Conservation (phyloP, 306 rosid genomes). For the Citrullus mucosospermus region DNA sequence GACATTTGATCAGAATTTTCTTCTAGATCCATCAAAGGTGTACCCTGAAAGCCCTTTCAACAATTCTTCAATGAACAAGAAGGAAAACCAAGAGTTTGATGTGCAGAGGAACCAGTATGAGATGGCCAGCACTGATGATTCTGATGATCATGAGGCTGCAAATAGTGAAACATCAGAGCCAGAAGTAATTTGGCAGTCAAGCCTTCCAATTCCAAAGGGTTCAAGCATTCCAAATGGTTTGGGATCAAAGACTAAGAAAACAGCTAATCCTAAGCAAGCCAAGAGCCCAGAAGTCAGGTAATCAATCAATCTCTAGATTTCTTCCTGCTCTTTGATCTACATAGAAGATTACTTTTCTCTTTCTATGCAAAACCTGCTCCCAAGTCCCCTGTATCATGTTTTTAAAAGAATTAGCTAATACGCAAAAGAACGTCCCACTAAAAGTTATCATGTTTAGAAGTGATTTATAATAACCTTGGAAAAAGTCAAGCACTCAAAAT, state of each 20-base stretch:
- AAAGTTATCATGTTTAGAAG: not conserved
- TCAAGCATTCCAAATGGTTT: conserved; percentile 30
- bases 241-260: conserved; percentile 36
- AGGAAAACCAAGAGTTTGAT: conserved; percentile 24
- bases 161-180: conserved; percentile 77
- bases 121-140: conserved; percentile 34
- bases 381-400: not conserved
- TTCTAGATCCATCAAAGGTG: conserved; percentile 31
- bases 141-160: conserved; percentile 61
- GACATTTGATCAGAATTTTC: conserved; percentile 24
- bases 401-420: not conserved
- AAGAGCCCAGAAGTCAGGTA: conserved; percentile 55
- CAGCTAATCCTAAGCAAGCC: conserved; percentile 18
- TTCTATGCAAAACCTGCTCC: not conserved
- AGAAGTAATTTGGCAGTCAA: conserved; percentile 53
- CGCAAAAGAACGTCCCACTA: not conserved
- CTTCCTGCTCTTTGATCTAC: not conserved
- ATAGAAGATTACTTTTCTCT: not conserved
- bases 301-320: not conserved
- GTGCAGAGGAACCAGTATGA: conserved; percentile 23
- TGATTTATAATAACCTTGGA: not conserved
- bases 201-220: conserved; percentile 28
- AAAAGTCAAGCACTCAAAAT: not conserved
- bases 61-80: conserved; percentile 14
- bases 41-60: conserved; percentile 15